Conservation (phyloP, 2,329 filamentous ascomycete species). For the Bipolaris zeicola region DNA sequence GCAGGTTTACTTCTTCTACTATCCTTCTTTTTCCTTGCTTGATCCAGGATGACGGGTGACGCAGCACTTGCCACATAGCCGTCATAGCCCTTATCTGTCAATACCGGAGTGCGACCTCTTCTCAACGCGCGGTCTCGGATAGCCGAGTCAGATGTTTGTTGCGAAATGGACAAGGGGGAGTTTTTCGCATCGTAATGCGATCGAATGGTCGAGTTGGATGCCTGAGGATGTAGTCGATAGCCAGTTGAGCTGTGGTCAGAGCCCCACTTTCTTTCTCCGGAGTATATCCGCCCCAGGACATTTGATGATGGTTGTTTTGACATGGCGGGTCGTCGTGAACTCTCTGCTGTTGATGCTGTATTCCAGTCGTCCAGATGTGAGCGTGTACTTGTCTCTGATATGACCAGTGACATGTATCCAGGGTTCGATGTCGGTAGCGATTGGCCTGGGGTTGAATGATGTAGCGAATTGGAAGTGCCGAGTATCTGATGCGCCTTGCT, state of each 20-base stretch:
- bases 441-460: slow-evolving; percentile 32
- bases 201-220: slow-evolving; percentile 49
- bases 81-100: slow-evolving; percentile 21
- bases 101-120: slow-evolving; percentile 44
- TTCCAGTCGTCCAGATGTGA: slow-evolving; percentile 33
- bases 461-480: slow-evolving; percentile 41
- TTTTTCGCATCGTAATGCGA: slow-evolving; percentile 52
- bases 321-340: slow-evolving; percentile 29
- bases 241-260: slow-evolving; percentile 40
- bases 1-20: slow-evolving; percentile 44
- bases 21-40: slow-evolving; percentile 29
- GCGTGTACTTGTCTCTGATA: slow-evolving; percentile 38
- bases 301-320: slow-evolving; percentile 45
- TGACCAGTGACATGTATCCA: slow-evolving; percentile 40
- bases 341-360: slow-evolving; percentile 27
- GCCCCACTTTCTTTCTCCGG: slow-evolving; percentile 28
- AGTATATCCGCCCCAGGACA: slow-evolving; percentile 33
- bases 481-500: slow-evolving; percentile 48
- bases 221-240: slow-evolving; percentile 36
- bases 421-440: slow-evolving; percentile 32
- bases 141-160: slow-evolving; percentile 54
- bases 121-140: slow-evolving; percentile 51
- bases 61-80: slow-evolving; percentile 25
- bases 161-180: slow-evolving; percentile 50
- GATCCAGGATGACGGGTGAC: slow-evolving; percentile 28